Conservation (phyloP, 345 rosid species). For the Zanthoxylum bungeanum region DNA sequence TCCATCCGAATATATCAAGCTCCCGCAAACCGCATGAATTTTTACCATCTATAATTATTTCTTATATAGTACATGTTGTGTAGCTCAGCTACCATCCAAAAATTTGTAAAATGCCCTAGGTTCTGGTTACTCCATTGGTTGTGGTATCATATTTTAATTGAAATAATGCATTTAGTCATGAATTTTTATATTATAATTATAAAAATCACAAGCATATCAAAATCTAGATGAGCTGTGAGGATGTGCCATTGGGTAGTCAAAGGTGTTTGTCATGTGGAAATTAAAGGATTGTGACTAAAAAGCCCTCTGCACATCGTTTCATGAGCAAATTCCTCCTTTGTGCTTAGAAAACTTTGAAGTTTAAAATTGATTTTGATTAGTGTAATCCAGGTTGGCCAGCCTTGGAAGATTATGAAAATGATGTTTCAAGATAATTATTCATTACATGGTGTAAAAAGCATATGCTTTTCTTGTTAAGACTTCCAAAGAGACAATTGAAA, state of each 20-base stretch:
- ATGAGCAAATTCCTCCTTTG: neutral
- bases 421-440: neutral
- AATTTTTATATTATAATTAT: neutral
- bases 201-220: neutral
- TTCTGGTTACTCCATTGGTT: too few species aligned
- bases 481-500: neutral
- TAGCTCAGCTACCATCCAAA: too few species aligned
- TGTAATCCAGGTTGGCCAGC: constrained; percentile 10
- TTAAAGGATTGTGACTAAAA: neutral
- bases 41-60: too few species aligned
- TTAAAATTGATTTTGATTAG: neutral
- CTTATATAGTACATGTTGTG: too few species aligned
- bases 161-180: neutral
- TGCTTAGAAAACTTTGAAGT: neutral
- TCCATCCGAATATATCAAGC: too few species aligned
- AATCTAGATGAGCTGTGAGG: constrained; percentile 11
- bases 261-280: too few species aligned
- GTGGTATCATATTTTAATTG: too few species aligned
- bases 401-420: neutral
- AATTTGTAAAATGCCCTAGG: too few species aligned
- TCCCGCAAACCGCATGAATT: too few species aligned
- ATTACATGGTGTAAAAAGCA: neutral
- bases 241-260: neutral
- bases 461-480: neutral
- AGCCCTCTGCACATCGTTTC: neutral